A percentile compares a stretch with the other conserved stretches of the same genome.
Conservation (phyloP, 257 asterid species). For the Osmanthus fragrans region DNA sequence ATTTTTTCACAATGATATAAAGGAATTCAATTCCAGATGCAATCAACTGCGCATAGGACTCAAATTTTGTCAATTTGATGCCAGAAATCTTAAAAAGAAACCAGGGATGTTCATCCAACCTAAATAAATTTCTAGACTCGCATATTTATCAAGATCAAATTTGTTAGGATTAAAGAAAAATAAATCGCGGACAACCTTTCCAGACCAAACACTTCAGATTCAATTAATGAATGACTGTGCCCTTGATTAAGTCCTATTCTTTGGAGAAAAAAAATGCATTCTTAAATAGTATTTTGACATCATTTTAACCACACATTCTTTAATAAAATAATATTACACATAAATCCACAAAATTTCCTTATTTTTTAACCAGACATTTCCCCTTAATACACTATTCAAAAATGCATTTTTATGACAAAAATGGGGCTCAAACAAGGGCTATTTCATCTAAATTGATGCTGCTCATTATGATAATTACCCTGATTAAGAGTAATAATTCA, state of each 20-base stretch:
- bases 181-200: background rate
- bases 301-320: too few species aligned
- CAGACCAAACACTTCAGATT: background rate
- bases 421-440: background rate
- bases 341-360: too few species aligned
- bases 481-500: slow-evolving; percentile 13
- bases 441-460: background rate
- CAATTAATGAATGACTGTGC: too few species aligned
- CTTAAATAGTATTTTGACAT: too few species aligned
- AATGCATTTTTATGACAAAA: too few species aligned
- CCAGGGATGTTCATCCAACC: background rate
- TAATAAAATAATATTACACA: too few species aligned
- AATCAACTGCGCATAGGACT: too few species aligned
- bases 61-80: background rate
- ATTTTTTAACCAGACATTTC: too few species aligned
- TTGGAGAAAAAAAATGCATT: too few species aligned
- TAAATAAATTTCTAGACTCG: background rate
- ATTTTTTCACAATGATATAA: background rate
- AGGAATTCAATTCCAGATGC: background rate
- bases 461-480: slow-evolving; percentile 11
- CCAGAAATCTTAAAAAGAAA: background rate
- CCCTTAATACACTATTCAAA: too few species aligned
- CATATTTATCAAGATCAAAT: background rate
- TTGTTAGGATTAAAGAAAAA: background rate
- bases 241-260: too few species aligned